phyloP scores from a whole-genome alignment of 2,329 filamentous ascomycete species.

The Cercospora zeina region DNA sequence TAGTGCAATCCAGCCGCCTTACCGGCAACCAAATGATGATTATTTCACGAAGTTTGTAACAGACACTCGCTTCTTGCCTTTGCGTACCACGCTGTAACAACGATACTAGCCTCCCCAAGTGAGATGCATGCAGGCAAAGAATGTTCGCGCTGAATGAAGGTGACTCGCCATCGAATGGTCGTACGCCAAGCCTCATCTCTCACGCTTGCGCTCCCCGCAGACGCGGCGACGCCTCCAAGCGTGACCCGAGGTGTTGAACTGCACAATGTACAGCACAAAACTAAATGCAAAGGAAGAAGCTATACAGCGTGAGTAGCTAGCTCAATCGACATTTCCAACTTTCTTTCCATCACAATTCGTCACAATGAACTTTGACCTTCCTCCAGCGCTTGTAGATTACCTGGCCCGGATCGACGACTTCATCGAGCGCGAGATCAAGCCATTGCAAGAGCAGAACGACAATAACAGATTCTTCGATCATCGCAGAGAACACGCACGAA shows the following conservation, averaged over 20 bases:
- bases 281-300: neutral
- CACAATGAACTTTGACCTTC: slow-evolving; percentile 59
- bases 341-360: neutral
- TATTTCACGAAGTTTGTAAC: neutral
- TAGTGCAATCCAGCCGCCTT: neutral
- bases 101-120: too few relatives aligned
- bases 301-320: neutral
- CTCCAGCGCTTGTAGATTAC: slow-evolving; percentile 52
- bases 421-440: slow-evolving; percentile 56
- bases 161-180: neutral
- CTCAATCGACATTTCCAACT: neutral
- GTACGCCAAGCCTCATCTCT: neutral
- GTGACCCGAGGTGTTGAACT: slow-evolving; percentile 4
- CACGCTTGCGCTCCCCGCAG: slow-evolving; percentile 1
- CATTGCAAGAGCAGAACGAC: slow-evolving; percentile 57
- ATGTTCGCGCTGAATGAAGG: neutral
- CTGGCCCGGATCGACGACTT: slow-evolving; percentile 57
- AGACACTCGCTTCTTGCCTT: neutral
- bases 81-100: neutral
- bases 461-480: slow-evolving; percentile 68
- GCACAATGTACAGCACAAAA: slow-evolving; percentile 1
- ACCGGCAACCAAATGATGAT: neutral
- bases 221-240: neutral
- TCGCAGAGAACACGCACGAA: slow-evolving; percentile 61
- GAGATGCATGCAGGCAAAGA: neutral